Evolutionary conservation across 495 filamentous ascomycete species (phyloP).

Genomic region (Delitschia confertaspora): DNA sequence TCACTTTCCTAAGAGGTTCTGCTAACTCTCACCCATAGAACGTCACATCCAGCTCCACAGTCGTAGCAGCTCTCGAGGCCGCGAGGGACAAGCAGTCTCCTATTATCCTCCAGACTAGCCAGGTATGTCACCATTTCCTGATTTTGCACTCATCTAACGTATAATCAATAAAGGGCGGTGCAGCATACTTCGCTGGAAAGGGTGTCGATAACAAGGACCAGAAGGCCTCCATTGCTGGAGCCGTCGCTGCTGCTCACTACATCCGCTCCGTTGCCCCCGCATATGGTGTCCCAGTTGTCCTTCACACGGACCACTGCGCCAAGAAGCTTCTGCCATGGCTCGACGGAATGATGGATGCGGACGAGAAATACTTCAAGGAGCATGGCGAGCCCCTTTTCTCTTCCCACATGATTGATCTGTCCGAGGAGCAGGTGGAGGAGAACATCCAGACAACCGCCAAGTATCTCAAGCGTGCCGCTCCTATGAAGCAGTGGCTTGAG

Average conservation of each 20-base stretch:
- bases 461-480: conserved; percentile 76
- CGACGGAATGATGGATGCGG: conserved; percentile 72
- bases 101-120: conserved; percentile 82
- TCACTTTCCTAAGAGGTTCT: too few species aligned
- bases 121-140: conserved; percentile 32
- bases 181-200: conserved; percentile 71
- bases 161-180: conserved; percentile 59
- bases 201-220: conserved; percentile 81
- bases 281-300: conserved; percentile 71
- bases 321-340: conserved; percentile 58
- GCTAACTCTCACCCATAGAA: conserved; percentile 40
- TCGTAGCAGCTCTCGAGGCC: conserved; percentile 68
- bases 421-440: conserved; percentile 74
- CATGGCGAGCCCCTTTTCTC: conserved; percentile 90
- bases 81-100: conserved; percentile 81
- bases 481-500: conserved; percentile 98
- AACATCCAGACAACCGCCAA: conserved; percentile 84
- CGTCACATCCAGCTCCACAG: conserved; percentile 87
- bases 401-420: conserved; percentile 95
- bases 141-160: neutral
- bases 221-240: conserved; percentile 76
- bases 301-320: conserved; percentile 65
- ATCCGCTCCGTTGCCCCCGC: conserved; percentile 78
- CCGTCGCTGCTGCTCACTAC: conserved; percentile 84
- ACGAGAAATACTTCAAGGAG: conserved; percentile 84